A percentile compares a stretch with the other conserved stretches of the same genome.
Evolutionary conservation across 345 rosid genomes (phyloP).

Genomic region (Passiflora organensis): DNA sequence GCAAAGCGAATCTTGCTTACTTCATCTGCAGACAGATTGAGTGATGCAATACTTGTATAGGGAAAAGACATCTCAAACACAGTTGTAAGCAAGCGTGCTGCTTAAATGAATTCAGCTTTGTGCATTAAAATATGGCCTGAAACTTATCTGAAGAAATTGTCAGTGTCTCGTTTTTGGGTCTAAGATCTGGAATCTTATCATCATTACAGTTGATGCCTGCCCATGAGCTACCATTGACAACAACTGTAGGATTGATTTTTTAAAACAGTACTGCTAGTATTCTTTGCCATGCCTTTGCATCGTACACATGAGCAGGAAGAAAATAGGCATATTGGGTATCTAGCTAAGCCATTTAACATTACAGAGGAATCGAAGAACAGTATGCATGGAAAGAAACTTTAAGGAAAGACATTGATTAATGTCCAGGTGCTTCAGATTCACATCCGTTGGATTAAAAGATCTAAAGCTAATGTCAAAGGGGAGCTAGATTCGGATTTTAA

Average conservation of each 20-base stretch:
- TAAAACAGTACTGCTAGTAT: no score
- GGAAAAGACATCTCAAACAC: constrained; percentile 2
- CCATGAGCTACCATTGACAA: no score
- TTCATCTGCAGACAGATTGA: constrained; percentile 7
- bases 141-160: no score
- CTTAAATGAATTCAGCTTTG: no score
- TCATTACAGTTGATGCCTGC: no score
- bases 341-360: no score
- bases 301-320: not conserved
- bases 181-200: no score
- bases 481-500: not conserved
- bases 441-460: not conserved
- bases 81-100: constrained; percentile 1
- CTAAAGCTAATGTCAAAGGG: not conserved
- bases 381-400: not conserved
- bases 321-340: not conserved
- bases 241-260: no score
- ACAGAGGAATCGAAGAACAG: no score
- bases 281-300: not conserved
- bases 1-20: not conserved
- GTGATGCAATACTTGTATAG: constrained; percentile 13
- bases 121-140: no score
- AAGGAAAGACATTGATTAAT: not conserved
- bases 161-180: no score
- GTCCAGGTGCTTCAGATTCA: constrained; percentile 9